Evolutionary conservation across 2,329 filamentous ascomycete species (phyloP).

Genomic region (Nothopassalora personata): DNA sequence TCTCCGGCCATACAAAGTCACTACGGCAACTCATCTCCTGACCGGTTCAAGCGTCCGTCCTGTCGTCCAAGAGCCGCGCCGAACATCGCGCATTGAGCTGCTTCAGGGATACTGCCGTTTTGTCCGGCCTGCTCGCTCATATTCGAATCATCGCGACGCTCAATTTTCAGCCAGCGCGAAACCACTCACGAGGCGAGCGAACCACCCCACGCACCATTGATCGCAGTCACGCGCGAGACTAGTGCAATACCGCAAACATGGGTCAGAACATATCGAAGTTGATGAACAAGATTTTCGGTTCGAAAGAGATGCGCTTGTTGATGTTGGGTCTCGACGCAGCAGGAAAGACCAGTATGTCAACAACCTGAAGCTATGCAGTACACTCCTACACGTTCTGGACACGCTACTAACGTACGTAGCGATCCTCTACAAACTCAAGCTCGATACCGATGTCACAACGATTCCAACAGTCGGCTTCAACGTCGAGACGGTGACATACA

Average conservation of each 20-base stretch:
- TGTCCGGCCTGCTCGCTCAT: neutral
- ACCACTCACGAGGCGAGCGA: neutral
- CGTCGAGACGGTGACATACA: slow-evolving; percentile 99
- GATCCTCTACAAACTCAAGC: slow-evolving; percentile 99
- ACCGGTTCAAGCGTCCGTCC: neutral
- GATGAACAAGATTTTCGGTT: slow-evolving; percentile 98
- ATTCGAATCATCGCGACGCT: neutral
- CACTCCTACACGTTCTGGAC: neutral
- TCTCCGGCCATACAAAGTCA: neutral
- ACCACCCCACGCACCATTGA: neutral
- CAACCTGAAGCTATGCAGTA: neutral
- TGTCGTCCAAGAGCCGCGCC: neutral
- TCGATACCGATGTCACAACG: slow-evolving; percentile 97
- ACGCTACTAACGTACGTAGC: slow-evolving; percentile 38
- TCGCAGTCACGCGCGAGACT: neutral
- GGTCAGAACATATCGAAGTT: slow-evolving; percentile 87
- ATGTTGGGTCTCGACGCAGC: slow-evolving; percentile 97
- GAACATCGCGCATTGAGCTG: neutral
- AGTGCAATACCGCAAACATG: slow-evolving; percentile 55
- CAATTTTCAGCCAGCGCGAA: neutral
- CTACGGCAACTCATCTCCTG: neutral
- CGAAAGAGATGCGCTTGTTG: slow-evolving; percentile 95
- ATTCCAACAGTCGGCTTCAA: slow-evolving; percentile 99
- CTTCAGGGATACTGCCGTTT: neutral
- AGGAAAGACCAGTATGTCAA: slow-evolving; percentile 74